Evolutionary conservation across 495 filamentous ascomycete species (phyloP).

Genomic region (Podospora sp.): DNA sequence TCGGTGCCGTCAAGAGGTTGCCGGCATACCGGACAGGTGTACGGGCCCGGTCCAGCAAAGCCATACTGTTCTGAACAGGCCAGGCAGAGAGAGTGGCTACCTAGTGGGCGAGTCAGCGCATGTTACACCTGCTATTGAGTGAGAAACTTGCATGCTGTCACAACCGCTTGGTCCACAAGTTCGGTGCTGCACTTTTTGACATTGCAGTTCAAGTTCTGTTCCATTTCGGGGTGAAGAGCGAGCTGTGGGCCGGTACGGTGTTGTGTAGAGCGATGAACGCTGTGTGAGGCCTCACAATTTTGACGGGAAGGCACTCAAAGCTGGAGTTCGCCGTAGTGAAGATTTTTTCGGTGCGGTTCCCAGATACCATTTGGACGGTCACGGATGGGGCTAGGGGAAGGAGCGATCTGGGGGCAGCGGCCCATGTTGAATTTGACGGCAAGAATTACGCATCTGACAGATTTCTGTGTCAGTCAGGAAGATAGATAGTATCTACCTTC

Average conservation of each 20-base stretch:
- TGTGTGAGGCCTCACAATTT: no score
- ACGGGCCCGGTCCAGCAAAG: slow-evolving; percentile 59
- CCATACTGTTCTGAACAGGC: slow-evolving; percentile 71
- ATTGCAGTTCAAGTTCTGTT: slow-evolving; percentile 78
- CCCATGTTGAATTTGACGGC: no score
- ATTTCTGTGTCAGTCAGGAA: no score
- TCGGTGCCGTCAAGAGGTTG: slow-evolving; percentile 70
- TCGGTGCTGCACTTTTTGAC: slow-evolving; percentile 74
- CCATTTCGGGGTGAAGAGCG: slow-evolving; percentile 52
- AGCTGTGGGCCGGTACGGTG: neutral
- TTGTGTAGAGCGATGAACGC: no score
- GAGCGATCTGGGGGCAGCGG: no score
- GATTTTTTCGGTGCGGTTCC: no score
- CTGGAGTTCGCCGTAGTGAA: no score
- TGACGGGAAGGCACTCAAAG: no score
- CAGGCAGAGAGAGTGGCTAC: slow-evolving; percentile 84
- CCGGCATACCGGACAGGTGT: slow-evolving; percentile 81
- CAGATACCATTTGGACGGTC: no score
- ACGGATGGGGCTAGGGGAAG: no score
- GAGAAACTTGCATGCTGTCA: slow-evolving; percentile 84
- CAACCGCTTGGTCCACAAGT: slow-evolving; percentile 75
- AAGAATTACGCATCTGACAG: no score
- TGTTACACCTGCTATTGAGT: slow-evolving; percentile 9
- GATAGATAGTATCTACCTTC: no score
- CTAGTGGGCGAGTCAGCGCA: neutral